Evolutionary conservation across 345 rosid species (phyloP), one percentile per base, ranked within the genome.

Genomic region (Aquilaria sinensis): DNA sequence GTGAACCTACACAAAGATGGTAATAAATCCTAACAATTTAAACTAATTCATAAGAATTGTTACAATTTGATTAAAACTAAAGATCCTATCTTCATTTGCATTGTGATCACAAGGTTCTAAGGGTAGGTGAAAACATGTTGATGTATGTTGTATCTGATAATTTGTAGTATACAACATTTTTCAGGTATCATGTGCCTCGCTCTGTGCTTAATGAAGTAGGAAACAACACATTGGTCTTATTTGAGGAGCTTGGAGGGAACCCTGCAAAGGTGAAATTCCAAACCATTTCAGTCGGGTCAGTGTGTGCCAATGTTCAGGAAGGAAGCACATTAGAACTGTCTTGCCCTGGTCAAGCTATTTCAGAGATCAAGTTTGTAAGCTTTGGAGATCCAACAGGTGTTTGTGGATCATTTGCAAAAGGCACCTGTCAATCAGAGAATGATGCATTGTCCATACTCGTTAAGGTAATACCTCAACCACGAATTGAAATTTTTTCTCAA

Each of bases 161-260:
- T 9, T 41, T 41, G n/a, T 53, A 7, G 2, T 16, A 23, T 23
- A 1, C 23, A 23, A 23, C 23, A 23, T 23, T 23, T 10, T 62
- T 65, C 11, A 78, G 89, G 81, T 87, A 83, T 34, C 88, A 80
- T 63, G 67, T 80, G 34, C 89, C 83, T 2, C 73, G 86, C 8
- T 75, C 84, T 3, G 70, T 77, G 69, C 34, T 86, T 8, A 23
- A 23, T 23, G 65, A 70, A 10, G 47, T 57, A 0, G 69, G 71
- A 0, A 77, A 57, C 8, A 89, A 87, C 55, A 68, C 70, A 0
- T 31, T 85, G 43, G 81, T 83, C 15, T 62, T 87, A 49, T 80
- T 85, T 5, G 90, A 85, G 72, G 90, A 87, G 63, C 64, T 76
- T 0, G 92, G 87, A 2, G 92, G 85, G n/a, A 75, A 72, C 32